Base-by-base conservation (phyloP, 139 green algal genomes). In the Haematococcus sp. region DNA sequence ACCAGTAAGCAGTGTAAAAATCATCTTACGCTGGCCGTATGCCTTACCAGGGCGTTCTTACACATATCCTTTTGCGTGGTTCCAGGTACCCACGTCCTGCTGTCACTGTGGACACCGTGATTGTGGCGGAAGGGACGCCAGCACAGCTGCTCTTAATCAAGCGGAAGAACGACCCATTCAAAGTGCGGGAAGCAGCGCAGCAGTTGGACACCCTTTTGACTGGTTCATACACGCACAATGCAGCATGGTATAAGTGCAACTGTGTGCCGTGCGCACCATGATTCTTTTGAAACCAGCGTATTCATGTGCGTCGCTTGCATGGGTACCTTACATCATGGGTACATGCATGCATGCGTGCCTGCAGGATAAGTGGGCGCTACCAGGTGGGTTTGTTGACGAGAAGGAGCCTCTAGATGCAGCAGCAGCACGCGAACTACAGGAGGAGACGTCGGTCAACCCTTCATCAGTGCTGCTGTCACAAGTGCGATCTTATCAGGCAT, bases 381-480 rank as follows among this genome's bases (percentile, higher is more conserved):
- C 93, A 3, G 93, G 93, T 7, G 93, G 93, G 0, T 97, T 97
- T 85, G 93, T 97, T 4, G 88, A 97, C 49, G 83, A 93, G 44
- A 77, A 83, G 5, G 93, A 97, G 76, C 40, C 74, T 0, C 76
- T 97, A 56, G 82, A 93, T 16, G 11, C 46, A 9, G 93, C 93
- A 46, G 93, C 93, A 4, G 84, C 79, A 0, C 64, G 93, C 0
- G 93, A 97, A 77, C 84, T 97, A 63, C 72, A 93, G 69, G 93
- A 97, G 65, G 93, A 97, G 76, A 97, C 93, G 0, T 84, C 68
- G 0, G 81, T 97, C 15, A 54, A 94, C 52, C 76, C 87, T 0
- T 54, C 64, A 0, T 66, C 73, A 0, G 79, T 89, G 0, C 16
- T 73, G 1, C 64, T 90, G 1, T 73, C 75, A 0, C 88, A 94